A percentile compares a stretch with the other conserved stretches of the same genome.
Conservation (phyloP, 179 eudicot species). For the Heliamphora pulchella region DNA sequence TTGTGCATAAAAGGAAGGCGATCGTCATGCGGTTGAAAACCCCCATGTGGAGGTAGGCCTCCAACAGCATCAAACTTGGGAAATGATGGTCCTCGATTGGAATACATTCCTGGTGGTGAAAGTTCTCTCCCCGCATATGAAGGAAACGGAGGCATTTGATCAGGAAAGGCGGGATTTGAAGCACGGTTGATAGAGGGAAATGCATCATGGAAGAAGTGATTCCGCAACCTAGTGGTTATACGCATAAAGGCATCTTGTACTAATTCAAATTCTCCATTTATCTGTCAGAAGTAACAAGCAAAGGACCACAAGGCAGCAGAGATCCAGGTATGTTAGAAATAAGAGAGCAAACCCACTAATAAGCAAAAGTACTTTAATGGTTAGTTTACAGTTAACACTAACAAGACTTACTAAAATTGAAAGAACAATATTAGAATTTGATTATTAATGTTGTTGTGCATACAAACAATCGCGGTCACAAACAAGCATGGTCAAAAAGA, state of each 20-base stretch:
- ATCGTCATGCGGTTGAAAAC: constrained; percentile 64
- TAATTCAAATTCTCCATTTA: constrained; percentile 66
- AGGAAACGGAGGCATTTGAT: constrained; percentile 53
- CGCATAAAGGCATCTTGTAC: constrained; percentile 91
- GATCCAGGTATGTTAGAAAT: neutral
- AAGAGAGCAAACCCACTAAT: neutral
- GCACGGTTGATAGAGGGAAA: constrained; percentile 52
- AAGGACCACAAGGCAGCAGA: neutral
- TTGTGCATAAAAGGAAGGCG: constrained; percentile 61
- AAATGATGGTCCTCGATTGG: constrained; percentile 51
- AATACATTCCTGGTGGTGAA: constrained; percentile 67
- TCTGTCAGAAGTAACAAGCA: constrained; percentile 31
- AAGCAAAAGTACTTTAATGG: neutral
- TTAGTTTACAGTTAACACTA: neutral
- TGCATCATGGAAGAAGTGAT: constrained; percentile 82
- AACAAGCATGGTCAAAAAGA: neutral
- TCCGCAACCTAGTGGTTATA: constrained; percentile 62
- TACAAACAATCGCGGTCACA: neutral
- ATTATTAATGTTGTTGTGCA: neutral
- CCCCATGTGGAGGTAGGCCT: constrained; percentile 52
- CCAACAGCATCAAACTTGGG: constrained; percentile 56
- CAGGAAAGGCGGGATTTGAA: constrained; percentile 46
- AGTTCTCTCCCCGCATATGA: constrained; percentile 56
- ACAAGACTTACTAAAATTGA: neutral
- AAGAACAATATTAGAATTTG: neutral